Percentiles rank a stretch among this genome's conserved stretches.
Evolutionary conservation across 2,329 filamentous ascomycete species (phyloP).

Genomic region (Tolypocladium sp.): DNA sequence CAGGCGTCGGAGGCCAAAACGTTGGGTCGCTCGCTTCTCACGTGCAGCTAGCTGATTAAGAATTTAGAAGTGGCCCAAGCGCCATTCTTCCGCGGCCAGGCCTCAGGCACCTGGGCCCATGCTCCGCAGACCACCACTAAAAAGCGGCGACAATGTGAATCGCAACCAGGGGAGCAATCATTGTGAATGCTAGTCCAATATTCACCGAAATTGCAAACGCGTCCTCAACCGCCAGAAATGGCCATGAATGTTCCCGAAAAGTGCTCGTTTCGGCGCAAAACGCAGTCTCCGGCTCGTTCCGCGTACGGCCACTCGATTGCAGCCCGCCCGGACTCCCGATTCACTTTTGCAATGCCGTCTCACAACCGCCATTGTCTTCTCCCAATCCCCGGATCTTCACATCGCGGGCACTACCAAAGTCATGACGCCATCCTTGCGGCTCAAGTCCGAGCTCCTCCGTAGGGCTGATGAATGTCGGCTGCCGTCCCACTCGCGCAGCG

Average conservation of each 20-base stretch:
- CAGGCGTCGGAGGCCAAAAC: slow-evolving; percentile 1
- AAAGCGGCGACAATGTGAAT: neutral
- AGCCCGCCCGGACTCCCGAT: neutral
- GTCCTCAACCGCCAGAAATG: neutral
- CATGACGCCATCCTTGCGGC: slow-evolving; percentile 17
- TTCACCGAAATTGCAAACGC: neutral
- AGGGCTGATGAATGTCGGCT: slow-evolving; percentile 14
- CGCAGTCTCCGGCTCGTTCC: neutral
- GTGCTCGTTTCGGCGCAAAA: neutral
- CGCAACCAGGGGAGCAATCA: neutral
- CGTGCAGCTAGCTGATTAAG: neutral
- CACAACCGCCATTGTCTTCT: neutral
- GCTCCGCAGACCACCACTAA: neutral
- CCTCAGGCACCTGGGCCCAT: neutral
- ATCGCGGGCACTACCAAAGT: slow-evolving; percentile 8
- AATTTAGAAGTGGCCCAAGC: neutral
- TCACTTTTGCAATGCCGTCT: neutral
- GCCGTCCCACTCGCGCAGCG: neutral
- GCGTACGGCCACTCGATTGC: neutral
- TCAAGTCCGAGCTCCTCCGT: slow-evolving; percentile 15
- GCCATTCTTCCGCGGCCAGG: neutral
- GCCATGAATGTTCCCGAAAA: neutral
- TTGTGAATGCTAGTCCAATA: neutral
- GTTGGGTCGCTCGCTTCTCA: neutral
- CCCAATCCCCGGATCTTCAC: slow-evolving; percentile 13